A percentile compares a stretch with the other conserved stretches of the same genome.
phyloP scores from a whole-genome alignment of 768 basidiomycete genomes.

The Podaxis mareebaensis region DNA sequence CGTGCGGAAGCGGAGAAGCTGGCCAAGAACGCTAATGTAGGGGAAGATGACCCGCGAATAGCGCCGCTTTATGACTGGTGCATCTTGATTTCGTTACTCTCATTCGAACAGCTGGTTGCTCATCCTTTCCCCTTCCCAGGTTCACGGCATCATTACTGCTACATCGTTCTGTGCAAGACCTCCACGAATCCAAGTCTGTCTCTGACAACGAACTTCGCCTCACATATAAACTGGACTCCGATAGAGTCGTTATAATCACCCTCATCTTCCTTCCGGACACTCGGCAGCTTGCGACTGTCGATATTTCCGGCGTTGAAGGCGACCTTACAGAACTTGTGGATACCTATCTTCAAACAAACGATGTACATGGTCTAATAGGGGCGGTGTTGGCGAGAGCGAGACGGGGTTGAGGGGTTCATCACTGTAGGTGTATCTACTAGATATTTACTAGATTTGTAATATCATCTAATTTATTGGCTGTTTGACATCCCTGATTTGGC shows the following conservation, averaged over 20 bases:
- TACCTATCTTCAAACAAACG: conserved; percentile 60
- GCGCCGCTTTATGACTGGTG: conserved; percentile 73
- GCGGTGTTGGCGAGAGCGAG: conserved; percentile 54
- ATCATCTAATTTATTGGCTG: neutral
- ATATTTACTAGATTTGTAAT: neutral
- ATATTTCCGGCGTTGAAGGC: conserved; percentile 51
- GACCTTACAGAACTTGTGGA: conserved; percentile 63
- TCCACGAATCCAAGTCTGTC: conserved; percentile 56
- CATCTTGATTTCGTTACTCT: conserved; percentile 20
- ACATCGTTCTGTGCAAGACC: conserved; percentile 61
- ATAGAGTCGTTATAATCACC: conserved; percentile 41
- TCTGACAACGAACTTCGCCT: conserved; percentile 81
- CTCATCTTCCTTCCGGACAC: conserved; percentile 75
- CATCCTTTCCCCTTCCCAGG: conserved; percentile 39
- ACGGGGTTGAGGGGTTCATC: neutral
- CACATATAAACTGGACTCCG: conserved; percentile 51
- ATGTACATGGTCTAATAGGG: conserved; percentile 64
- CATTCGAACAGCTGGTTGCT: neutral
- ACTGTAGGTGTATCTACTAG: neutral
- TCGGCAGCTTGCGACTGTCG: conserved; percentile 59
- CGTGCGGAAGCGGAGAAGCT: conserved; percentile 72
- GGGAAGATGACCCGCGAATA: conserved; percentile 65
- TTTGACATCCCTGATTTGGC: neutral
- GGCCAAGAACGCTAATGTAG: conserved; percentile 54
- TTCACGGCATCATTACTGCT: conserved; percentile 66